Evolutionary conservation across 208 protist genomes (phyloP), one percentile per base, ranked within the genome.

Genomic region (Leishmania gerbilli): DNA sequence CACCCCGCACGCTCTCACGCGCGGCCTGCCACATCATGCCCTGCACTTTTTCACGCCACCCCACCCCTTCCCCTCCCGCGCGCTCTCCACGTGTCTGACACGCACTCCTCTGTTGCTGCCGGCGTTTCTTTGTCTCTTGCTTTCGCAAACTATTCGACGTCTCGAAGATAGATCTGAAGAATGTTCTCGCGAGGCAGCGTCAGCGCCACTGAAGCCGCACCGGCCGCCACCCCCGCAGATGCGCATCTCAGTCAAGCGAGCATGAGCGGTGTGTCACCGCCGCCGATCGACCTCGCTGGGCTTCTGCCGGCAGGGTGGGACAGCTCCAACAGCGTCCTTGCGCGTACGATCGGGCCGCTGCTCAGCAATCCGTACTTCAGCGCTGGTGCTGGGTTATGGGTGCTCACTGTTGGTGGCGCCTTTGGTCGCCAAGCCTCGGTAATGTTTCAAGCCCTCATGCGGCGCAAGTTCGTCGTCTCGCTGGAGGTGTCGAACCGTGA

Each of bases 351-450:
- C 4, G 79, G 85, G 2, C 84, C 82, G 34, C 64, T 96, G 62
- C 79, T 94, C 78, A 88, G 84, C 79, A 98, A 98, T 69, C 95
- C 93, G 17, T 97, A 94, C 83, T 98, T 98, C 87, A 93, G 90
- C 80, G 95, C 93, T 21, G 95, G 95, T 69, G 90, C 93, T 17
- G 95, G 95, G 34, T 85, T 98, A 45, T 98, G 95, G 86, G 86
- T 96, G 40, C 80, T 98, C 42, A 95, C 91, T 6, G 89, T 96
- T n/a, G 93, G 86, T 19, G 91, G 89, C 19, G 89, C 87, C 55
- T 71, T 94, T 24, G 89, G 85, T 27, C 77, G 92, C 21, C 81
- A 91, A 69, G 83, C 84, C 11, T 89, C 85, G 42, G 40, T 78
- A 6, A 82, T 88, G 65, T 62, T 92, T 51, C 80, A 83, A 42